Conservation (phyloP, 306 rosid species). For the Sophora flavescens region DNA sequence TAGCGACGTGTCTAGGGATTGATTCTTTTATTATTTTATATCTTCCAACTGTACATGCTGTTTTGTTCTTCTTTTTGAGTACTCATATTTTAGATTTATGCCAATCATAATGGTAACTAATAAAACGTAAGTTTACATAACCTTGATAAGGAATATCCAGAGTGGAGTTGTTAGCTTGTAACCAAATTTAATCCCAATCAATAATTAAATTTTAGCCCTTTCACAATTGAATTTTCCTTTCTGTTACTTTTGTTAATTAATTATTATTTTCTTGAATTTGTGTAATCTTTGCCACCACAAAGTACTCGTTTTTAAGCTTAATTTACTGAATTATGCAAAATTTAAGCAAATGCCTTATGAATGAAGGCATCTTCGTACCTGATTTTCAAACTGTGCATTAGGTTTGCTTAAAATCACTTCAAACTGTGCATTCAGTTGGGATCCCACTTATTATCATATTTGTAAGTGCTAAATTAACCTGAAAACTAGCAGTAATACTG, state of each 20-base stretch:
- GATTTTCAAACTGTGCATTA: slow-evolving; percentile 6
- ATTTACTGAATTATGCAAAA: neutral
- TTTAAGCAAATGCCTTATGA: slow-evolving; percentile 28
- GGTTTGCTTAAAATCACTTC: slow-evolving; percentile 41
- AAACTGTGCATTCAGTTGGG: slow-evolving; percentile 15
- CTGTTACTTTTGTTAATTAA: neutral
- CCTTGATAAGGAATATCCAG: slow-evolving; percentile 48
- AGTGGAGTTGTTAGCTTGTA: slow-evolving; percentile 42
- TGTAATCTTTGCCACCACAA: neutral
- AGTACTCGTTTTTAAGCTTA: slow-evolving; percentile 7
- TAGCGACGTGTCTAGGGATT: slow-evolving; percentile 64
- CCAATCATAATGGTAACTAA: slow-evolving; percentile 47
- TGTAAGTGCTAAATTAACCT: slow-evolving; percentile 25
- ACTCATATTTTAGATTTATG: slow-evolving; percentile 31
- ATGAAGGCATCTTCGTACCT: slow-evolving; percentile 31
- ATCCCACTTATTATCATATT: slow-evolving; percentile 27
- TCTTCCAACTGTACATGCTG: slow-evolving; percentile 49
- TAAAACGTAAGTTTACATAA: slow-evolving; percentile 35
- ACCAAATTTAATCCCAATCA: slow-evolving; percentile 32
- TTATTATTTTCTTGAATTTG: slow-evolving; percentile 3
- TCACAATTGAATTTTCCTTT: slow-evolving; percentile 8
- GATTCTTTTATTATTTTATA: slow-evolving; percentile 47
- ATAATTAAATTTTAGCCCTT: neutral
- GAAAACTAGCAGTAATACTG: neutral
- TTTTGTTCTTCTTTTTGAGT: slow-evolving; percentile 55